Evolutionary conservation across 768 basidiomycete genomes (phyloP).

Genomic region (Phaffia australis): DNA sequence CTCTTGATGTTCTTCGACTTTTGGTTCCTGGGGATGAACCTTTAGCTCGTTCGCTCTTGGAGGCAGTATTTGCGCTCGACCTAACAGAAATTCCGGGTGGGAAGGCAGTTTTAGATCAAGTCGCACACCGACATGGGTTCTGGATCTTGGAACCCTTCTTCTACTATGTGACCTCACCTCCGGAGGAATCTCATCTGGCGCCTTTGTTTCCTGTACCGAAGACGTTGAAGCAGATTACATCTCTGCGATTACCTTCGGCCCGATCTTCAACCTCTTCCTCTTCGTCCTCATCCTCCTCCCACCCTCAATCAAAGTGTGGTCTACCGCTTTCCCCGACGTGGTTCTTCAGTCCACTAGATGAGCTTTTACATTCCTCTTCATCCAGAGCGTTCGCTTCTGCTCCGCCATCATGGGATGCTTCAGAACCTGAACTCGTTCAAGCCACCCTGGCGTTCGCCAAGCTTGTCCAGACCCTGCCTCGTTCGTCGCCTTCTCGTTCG

Average conservation of each 20-base stretch:
- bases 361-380: constrained; percentile 67
- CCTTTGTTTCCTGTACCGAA: constrained; percentile 47
- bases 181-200: constrained; percentile 43
- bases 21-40: constrained; percentile 69
- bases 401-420: constrained; percentile 62
- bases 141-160: constrained; percentile 37
- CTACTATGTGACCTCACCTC: constrained; percentile 41
- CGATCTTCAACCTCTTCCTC: constrained; percentile 36
- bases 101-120: background rate
- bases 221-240: constrained; percentile 43
- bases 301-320: constrained; percentile 37
- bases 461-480: constrained; percentile 32
- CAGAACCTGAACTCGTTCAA: constrained; percentile 65
- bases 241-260: constrained; percentile 7
- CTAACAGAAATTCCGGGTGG: background rate
- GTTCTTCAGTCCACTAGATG: constrained; percentile 57
- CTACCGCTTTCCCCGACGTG: constrained; percentile 50
- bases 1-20: constrained; percentile 48
- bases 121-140: constrained; percentile 32
- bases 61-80: constrained; percentile 26
- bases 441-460: constrained; percentile 55
- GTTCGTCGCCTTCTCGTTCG: background rate
- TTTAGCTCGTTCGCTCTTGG: constrained; percentile 43
- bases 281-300: constrained; percentile 47
- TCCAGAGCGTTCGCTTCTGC: constrained; percentile 58